A percentile compares a stretch with the other conserved stretches of the same genome.
These are phyloP conservation scores for Cladosporium sp. DNA, from an alignment of 2,329 filamentous ascomycete genomes.

Conservation along the genomic window DNA sequence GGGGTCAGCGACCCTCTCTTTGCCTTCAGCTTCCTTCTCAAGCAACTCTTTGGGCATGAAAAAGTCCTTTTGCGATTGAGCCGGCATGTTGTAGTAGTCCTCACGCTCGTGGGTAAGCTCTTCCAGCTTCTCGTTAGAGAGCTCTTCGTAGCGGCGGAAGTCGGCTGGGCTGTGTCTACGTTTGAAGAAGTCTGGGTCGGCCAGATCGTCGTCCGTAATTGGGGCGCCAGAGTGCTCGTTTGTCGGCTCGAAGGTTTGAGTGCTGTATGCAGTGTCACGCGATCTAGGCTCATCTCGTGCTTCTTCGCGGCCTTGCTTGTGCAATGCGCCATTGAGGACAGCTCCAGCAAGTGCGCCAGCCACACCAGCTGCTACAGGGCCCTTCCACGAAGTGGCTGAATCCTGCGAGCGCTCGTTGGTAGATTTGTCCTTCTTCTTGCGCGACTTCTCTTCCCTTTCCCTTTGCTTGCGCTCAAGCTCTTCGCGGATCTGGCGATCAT, in stretches of 20 bases:
- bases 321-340: conserved; percentile 31
- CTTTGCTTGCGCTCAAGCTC: conserved; percentile 23
- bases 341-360: conserved; percentile 38
- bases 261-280: conserved; percentile 16
- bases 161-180: conserved; percentile 35
- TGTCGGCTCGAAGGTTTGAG: conserved; percentile 33
- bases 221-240: conserved; percentile 40
- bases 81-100: conserved; percentile 43
- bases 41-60: conserved; percentile 51
- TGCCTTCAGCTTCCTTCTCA: conserved; percentile 40
- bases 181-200: conserved; percentile 48
- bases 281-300: not conserved
- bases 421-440: conserved; percentile 7
- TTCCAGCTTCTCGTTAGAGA: conserved; percentile 39
- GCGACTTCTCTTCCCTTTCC: conserved; percentile 16
- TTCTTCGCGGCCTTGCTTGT: conserved; percentile 27
- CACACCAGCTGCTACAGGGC: conserved; percentile 40
- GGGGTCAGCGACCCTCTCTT: conserved; percentile 43
- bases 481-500: conserved; percentile 23
- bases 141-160: conserved; percentile 30
- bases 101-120: conserved; percentile 49
- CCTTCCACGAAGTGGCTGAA: conserved; percentile 39
- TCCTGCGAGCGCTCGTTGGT: conserved; percentile 4
- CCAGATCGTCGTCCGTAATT: conserved; percentile 50
- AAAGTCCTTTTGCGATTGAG: conserved; percentile 49